These are phyloP conservation scores for Diaporthe sp. DNA, from an alignment of 2,329 filamentous ascomycete species.

Conservation along the genomic window DNA sequence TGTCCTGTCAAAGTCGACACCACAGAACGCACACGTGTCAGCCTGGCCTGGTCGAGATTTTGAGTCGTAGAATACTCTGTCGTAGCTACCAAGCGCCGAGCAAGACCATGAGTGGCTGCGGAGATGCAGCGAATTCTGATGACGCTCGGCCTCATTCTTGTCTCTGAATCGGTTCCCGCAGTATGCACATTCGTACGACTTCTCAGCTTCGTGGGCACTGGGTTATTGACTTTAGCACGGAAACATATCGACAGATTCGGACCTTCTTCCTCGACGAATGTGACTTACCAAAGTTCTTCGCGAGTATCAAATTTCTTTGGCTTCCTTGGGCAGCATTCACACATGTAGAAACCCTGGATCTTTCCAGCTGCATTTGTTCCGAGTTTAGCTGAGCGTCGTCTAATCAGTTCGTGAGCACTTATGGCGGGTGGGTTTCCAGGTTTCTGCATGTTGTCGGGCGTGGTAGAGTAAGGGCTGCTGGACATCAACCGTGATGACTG, in stretches of 20 bases:
- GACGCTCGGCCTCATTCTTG: slow-evolving; percentile 96
- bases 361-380: slow-evolving; percentile 56
- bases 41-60: slow-evolving; percentile 73
- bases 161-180: slow-evolving; percentile 98
- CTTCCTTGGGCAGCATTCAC: slow-evolving; percentile 97
- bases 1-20: slow-evolving; percentile 82
- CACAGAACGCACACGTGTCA: slow-evolving; percentile 95
- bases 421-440: not conserved
- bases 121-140: slow-evolving; percentile 94
- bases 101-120: slow-evolving; percentile 97
- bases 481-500: not conserved
- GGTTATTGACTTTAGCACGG: not conserved
- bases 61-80: slow-evolving; percentile 90
- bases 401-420: not conserved
- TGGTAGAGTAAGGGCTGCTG: not conserved
- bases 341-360: slow-evolving; percentile 73
- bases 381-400: not conserved
- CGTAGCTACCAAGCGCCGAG: slow-evolving; percentile 82
- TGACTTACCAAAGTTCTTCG: slow-evolving; percentile 83
- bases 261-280: not conserved
- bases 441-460: not conserved
- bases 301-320: slow-evolving; percentile 92
- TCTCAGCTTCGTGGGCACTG: slow-evolving; percentile 73
- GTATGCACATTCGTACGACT: slow-evolving; percentile 93
- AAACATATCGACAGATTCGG: too few species aligned